These are phyloP conservation scores for Chenopodium berlandieri DNA, from an alignment of 148 eudicot genomes.

Conservation along the genomic window DNA sequence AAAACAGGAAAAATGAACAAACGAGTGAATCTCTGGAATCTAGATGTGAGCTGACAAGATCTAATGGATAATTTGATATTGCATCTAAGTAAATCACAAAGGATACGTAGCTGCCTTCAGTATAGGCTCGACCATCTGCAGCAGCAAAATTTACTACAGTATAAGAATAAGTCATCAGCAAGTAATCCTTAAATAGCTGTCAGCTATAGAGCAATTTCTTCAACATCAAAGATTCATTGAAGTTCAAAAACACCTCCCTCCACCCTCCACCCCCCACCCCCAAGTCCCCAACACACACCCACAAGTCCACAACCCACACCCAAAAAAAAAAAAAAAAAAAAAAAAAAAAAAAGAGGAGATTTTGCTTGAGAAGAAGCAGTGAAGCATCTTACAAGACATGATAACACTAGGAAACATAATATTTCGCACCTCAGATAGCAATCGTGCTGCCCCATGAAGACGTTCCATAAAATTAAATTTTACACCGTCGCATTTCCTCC, in stretches of 20 bases:
- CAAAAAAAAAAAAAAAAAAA: no score
- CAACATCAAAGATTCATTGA: background rate
- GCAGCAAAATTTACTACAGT: constrained; percentile 24
- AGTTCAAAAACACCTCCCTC: background rate
- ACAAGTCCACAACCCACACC: no score
- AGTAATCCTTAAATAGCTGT: background rate
- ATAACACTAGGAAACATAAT: background rate
- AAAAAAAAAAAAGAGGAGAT: background rate
- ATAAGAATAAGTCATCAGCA: constrained; percentile 9
- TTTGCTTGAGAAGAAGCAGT: background rate
- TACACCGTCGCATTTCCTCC: constrained; percentile 46
- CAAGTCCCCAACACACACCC: no score
- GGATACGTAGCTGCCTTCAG: constrained; percentile 96
- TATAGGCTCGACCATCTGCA: constrained; percentile 94
- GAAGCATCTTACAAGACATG: background rate
- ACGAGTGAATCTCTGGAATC: background rate
- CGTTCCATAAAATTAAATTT: constrained; percentile 71
- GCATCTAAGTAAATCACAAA: constrained; percentile 19
- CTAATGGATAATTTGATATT: background rate
- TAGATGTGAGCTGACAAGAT: constrained; percentile 2
- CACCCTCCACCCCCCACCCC: no score
- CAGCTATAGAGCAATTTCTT: background rate
- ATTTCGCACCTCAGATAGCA: constrained; percentile 64
- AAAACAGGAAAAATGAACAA: background rate
- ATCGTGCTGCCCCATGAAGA: constrained; percentile 77